These are phyloP conservation scores for Termitomyces sp. DNA, from an alignment of 768 basidiomycete genomes.

Conservation along the genomic window DNA sequence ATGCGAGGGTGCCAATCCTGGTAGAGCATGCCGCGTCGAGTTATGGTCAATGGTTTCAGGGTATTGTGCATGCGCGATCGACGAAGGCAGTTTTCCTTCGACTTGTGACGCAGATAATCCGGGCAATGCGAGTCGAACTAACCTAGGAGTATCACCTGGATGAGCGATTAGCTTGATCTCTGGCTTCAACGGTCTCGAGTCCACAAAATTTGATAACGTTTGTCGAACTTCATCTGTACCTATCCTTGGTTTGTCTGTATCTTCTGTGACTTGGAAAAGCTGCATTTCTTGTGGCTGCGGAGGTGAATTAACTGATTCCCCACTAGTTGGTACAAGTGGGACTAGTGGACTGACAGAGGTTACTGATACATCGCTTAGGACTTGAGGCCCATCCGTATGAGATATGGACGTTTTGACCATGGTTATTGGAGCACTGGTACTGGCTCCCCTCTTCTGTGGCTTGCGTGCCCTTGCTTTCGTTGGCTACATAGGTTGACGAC, in stretches of 20 bases:
- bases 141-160: background rate
- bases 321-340: background rate
- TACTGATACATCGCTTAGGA: background rate
- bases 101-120: conserved; percentile 4
- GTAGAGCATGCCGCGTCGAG: conserved; percentile 1
- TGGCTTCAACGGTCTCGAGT: background rate
- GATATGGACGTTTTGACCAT: background rate
- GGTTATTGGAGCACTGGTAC: background rate
- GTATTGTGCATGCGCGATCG: background rate
- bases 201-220: background rate
- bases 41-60: background rate
- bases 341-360: background rate
- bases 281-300: background rate
- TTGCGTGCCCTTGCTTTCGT: conserved; percentile 73
- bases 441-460: conserved; percentile 37
- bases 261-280: background rate
- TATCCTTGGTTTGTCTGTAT: background rate
- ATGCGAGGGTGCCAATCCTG: background rate
- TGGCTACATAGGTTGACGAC: conserved; percentile 43
- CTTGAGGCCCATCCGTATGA: background rate
- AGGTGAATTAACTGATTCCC: background rate
- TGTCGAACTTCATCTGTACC: background rate
- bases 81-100: background rate
- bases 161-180: background rate
- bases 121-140: conserved; percentile 9